Evolutionary conservation across 345 rosid species (phyloP), one percentile per base, ranked within the genome.

Genomic region (Luvunga scandens): DNA sequence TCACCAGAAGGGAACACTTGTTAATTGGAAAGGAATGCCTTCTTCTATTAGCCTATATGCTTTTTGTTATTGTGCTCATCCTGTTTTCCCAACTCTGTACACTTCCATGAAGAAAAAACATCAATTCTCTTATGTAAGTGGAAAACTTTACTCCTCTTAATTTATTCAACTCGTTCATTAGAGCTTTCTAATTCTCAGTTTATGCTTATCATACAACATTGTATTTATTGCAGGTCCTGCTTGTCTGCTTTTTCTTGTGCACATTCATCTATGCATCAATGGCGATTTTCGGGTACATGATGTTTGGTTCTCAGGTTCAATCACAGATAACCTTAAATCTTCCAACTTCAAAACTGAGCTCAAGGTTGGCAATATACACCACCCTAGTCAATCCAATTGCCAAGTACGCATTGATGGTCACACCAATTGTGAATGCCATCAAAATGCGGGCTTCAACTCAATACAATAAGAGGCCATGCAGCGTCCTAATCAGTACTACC

Each of bases 31-130:
- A 18, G 95, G 98, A 80, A 78, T 93, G 30, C 84, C 94, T 2
- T 91, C 95, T 12, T 90, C 98, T 1, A 83, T 95, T 62, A 95
- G 98, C 80, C 88, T 95, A 78, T 95, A 91, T 34, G 88, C 91
- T n/a, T 95, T 95, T 84, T 95, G 98, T 75, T 95, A 88, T 16
- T 92, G 98, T 30, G 98, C 97, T 1, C 98, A 95, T 80, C 98
- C 98, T 0, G 95, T 95, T 61, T 95, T 93, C 72, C 98, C 98
- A 6, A 91, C 95, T 14, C 85, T 95, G 4, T 95, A 95, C 87
- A 88, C 82, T 78, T 92, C 96, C 30, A 92, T 93, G 94, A 89
- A 84, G 77, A 92, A 88, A 79, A 95, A 89, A 77, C 92, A 81
- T 19, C 98, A 93, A 55, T 95, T 93, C 88, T 85, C 95, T 22